Base-by-base conservation (phyloP, 805 yeast genomes). In the Candida gorgasii region DNA sequence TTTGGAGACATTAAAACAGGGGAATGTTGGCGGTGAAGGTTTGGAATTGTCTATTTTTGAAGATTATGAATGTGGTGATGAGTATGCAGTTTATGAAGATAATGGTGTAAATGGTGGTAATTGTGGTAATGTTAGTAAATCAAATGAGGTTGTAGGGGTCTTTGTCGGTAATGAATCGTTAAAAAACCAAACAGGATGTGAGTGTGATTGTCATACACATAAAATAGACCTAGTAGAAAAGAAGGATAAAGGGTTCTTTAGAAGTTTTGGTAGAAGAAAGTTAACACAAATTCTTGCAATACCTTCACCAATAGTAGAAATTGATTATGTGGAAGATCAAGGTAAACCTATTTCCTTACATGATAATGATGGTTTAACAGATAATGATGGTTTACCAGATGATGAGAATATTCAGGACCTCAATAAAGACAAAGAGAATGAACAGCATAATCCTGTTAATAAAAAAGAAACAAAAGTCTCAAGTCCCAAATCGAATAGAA, bases 251-350 rank as follows among this genome's bases (percentile, higher is more conserved):
- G 20, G 38, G n/a, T 13, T 40, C 29, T 18, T 34, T 13, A 20
- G 20, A 22, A 12, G 23, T 19, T 38, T 38, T 30, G 23, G 41
- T 29, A 42, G 39, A 4, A 44, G 15, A 16, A 36, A 9, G 35
- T 19, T 36, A 22, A 27, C 44, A 8, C 44, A 44, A 31, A 43
- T 43, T 3, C 37, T 35, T 15, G 2, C 42, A n/a, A 38, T 41
- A 13, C 42, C 45, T 15, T 39, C 47, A 22, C 47, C 49, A n/a
- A 34, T 43, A 7, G 26, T 29, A 16, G 44, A 41, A 35, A 22
- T 35, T 7, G 41, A 36, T 16, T 18, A 11, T 24, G 31, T 26
- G 2, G 18, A 31, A n/a, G 2, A 24, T 32, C n/a, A 29, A 38
- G 11, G 43, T 32, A 26, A n/a, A n/a, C n/a, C n/a, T n/a, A n/a